Conservation (phyloP, 345 rosid genomes). For the Citrus trifoliata region DNA sequence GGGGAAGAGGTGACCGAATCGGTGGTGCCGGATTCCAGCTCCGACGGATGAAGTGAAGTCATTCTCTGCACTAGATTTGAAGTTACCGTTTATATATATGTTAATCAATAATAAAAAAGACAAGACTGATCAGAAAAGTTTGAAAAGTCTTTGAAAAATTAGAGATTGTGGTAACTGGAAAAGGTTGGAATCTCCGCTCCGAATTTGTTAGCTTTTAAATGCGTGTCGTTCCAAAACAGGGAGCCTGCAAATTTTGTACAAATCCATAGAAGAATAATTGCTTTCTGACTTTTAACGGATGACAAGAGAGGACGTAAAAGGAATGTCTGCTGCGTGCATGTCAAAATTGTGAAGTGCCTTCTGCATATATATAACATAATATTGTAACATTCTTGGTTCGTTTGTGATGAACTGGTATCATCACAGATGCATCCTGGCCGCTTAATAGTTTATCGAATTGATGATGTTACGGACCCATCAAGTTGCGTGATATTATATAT, state of each 20-base stretch:
- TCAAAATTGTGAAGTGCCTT: neutral
- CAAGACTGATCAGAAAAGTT: neutral
- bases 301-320: neutral
- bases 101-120: neutral
- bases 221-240: neutral
- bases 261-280: neutral
- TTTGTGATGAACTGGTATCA: neutral
- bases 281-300: neutral
- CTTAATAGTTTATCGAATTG: neutral
- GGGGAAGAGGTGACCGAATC: conserved; percentile 79
- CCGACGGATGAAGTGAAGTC: conserved; percentile 60
- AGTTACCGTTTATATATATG: neutral
- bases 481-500: neutral
- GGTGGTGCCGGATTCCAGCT: conserved; percentile 52
- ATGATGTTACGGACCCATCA: neutral
- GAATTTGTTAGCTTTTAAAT: neutral
- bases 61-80: conserved; percentile 14
- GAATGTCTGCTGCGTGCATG: conserved; percentile 3
- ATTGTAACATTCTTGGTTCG: no score
- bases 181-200: neutral
- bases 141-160: neutral
- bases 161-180: neutral
- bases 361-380: neutral
- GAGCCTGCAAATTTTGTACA: no score
- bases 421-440: neutral